Conservation (phyloP, 306 rosid genomes). For the Gastrolobium villosum region DNA sequence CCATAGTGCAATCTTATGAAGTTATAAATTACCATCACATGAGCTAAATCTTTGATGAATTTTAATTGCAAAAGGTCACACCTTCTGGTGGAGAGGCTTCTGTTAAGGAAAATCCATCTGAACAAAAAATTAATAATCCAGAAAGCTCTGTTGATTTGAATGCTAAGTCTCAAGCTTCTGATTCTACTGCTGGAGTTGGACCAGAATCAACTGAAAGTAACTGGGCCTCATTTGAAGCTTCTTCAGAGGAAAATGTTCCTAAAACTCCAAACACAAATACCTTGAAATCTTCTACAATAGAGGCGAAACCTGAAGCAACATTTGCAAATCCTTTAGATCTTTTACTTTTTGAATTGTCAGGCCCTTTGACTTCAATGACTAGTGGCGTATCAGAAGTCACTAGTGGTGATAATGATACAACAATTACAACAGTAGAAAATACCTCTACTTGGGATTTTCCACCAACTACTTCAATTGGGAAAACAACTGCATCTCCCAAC, state of each 20-base stretch:
- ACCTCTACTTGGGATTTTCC: conserved; percentile 47
- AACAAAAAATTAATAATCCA: conserved; percentile 34
- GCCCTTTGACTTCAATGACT: conserved; percentile 51
- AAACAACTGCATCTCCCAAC: conserved; percentile 46
- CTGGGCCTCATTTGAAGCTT: conserved; percentile 62
- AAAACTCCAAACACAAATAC: conserved; percentile 52
- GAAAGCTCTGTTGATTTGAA: conserved; percentile 59
- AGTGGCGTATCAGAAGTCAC: conserved; percentile 45
- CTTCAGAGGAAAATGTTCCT: conserved; percentile 16
- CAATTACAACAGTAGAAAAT: conserved; percentile 48
- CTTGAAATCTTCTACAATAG: conserved; percentile 31
- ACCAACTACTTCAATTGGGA: conserved; percentile 41
- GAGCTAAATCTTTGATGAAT: conserved; percentile 32
- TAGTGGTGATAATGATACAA: conserved; percentile 38
- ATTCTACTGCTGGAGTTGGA: conserved; percentile 32
- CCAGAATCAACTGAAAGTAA: conserved; percentile 53
- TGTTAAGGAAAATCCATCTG: conserved; percentile 45
- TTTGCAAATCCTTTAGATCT: conserved; percentile 65
- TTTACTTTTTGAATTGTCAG: conserved; percentile 68
- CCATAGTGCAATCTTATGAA: background rate
- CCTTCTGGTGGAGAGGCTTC: conserved; percentile 45
- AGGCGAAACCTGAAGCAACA: conserved; percentile 50
- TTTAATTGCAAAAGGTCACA: conserved; percentile 47
- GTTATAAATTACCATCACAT: background rate
- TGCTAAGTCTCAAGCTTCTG: conserved; percentile 48